Evolutionary conservation across 139 green algal species (phyloP).

Genomic region (Dunaliella sp.): DNA sequence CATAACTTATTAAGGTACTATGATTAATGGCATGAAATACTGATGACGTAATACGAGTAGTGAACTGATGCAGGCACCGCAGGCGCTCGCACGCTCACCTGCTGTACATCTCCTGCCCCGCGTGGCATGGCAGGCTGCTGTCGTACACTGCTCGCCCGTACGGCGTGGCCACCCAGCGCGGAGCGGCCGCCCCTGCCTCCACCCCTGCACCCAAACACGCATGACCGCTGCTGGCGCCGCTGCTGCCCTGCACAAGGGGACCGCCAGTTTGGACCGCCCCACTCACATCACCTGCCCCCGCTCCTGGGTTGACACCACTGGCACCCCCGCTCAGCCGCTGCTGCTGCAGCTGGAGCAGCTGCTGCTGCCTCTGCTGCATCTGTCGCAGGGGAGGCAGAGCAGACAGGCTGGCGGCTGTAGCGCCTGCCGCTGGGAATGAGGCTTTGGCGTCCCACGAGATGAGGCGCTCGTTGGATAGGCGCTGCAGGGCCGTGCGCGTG

Average conservation of each 20-base stretch:
- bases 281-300: neutral
- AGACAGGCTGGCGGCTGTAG: neutral
- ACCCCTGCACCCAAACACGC: neutral
- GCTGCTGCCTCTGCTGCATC: neutral
- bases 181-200: neutral
- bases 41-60: too few species aligned
- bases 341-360: neutral
- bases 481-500: conserved; percentile 32
- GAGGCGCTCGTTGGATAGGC: conserved; percentile 23
- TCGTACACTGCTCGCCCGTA: conserved; percentile 59
- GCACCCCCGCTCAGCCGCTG: neutral
- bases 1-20: too few species aligned
- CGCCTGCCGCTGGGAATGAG: neutral
- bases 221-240: neutral
- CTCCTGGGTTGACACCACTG: neutral
- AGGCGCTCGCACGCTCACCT: too few species aligned
- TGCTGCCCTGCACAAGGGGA: neutral
- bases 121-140: conserved; percentile 36
- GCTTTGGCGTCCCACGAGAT: conserved; percentile 3
- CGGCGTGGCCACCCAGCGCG: conserved; percentile 32
- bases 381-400: neutral
- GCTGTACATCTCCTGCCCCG: conserved; percentile 46
- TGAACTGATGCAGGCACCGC: too few species aligned
- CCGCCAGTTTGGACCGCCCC: neutral
- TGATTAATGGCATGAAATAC: too few species aligned